Base-by-base conservation (phyloP, 768 basidiomycete species). In the Cyclocybe cylindracea region DNA sequence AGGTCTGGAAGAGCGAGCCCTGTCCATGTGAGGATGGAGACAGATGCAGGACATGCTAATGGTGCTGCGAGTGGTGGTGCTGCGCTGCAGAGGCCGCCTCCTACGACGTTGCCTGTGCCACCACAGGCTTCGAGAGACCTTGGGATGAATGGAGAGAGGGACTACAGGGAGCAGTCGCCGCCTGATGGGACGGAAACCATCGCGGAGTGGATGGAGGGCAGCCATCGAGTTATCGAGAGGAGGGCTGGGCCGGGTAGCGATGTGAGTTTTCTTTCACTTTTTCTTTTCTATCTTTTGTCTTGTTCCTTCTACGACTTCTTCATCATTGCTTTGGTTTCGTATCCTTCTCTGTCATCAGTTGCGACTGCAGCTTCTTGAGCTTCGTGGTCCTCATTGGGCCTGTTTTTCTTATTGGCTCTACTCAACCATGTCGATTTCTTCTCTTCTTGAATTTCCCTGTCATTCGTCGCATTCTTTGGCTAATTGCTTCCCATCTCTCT, bases 171-270 rank as follows among this genome's bases (percentile, higher is more conserved):
- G 46, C 50, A 62, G 42, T 43, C 35, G 3, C 36, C 50, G 2
- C 63, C 65, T 7, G 64, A 65, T 50, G 63, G 60, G 5, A 51
- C 50, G 1, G 63, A 62, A 11, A 24, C 44, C 35, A 35, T 54
- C 33, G 10, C 40, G 9, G 69, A 70, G 44, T 70, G 69, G 69
- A 53, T 60, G 13, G 66, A 68, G 42, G 63, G 63, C 1, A 51
- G 53, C 50, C 59, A 66, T 38, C 38, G 51, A 44, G 57, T 70
- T 14, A 64, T 66, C 32, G 69, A 70, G 53, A 58, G 56, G 44
- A 50, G 52, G 41, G 18, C 32, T 34, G 62, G 63, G 2, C 63
- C 62, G 32, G 65, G 67, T 5, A 53, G 55, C 31, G 69, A 70
- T 56, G 69, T 70, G 38, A n/a, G 69, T 64, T n/a, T 41, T 33